Evolutionary conservation across 306 rosid species (phyloP).

Genomic region (Ochetophila trinervis): DNA sequence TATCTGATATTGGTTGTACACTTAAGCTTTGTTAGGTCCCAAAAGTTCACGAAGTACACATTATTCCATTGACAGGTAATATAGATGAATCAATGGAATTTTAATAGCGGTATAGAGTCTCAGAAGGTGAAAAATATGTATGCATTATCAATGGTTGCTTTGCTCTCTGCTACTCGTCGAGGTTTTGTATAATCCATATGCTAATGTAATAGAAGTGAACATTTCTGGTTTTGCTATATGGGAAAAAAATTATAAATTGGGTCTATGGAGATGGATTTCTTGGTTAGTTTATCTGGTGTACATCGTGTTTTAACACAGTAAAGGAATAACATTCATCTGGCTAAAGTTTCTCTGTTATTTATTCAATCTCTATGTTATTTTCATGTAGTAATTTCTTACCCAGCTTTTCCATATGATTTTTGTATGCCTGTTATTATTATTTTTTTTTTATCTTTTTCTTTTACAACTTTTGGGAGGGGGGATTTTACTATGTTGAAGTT

Average conservation of each 20-base stretch:
- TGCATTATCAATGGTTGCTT: too few relatives aligned
- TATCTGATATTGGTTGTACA: not conserved
- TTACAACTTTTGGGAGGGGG: too few relatives aligned
- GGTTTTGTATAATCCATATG: not conserved
- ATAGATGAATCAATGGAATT: not conserved
- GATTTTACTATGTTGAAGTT: too few relatives aligned
- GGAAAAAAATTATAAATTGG: not conserved
- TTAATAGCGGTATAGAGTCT: not conserved
- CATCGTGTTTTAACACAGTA: not conserved
- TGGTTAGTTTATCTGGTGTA: not conserved
- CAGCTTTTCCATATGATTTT: too few relatives aligned
- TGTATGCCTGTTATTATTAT: too few relatives aligned
- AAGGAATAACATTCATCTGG: not conserved
- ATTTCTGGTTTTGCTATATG: not conserved
- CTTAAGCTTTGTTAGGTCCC: not conserved
- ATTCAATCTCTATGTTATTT: not conserved
- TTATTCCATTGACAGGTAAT: not conserved
- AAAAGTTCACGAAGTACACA: not conserved
- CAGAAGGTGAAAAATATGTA: too few relatives aligned
- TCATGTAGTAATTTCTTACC: not conserved
- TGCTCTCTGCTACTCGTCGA: too few relatives aligned
- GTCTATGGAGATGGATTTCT: too few relatives aligned
- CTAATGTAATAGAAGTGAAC: not conserved
- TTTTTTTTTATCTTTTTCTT: too few relatives aligned
- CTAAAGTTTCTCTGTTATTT: not conserved